Base-by-base conservation (phyloP, 352 stramenopile species). In the Pythium myriotylum region DNA sequence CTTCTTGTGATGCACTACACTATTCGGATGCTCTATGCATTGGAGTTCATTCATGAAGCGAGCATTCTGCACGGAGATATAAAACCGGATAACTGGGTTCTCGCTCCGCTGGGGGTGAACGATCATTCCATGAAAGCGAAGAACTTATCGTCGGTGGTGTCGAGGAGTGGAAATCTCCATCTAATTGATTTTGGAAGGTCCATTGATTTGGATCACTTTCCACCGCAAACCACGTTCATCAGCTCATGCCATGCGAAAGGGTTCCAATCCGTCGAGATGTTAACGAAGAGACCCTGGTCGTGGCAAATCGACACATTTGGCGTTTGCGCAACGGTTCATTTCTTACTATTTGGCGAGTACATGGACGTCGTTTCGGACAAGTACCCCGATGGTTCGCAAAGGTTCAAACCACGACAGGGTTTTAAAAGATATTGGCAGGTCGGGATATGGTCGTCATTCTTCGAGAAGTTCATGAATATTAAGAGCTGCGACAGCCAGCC, bases 41-140 rank as follows among this genome's bases (percentile, higher is more conserved):
- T 94, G 33, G 81, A 92, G 41, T 27, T 82, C 16, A 67, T 96
- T 32, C 87, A 96, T 43, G 29, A 47, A 9, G 73, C 73, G 7
- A 67, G 83, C 0, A 62, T 96, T 61, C 68, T 96, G 4, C 87
- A 96, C 40, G 87, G 87, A 23, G 87, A 96, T 52, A 77, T 96
- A 43, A 96, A 96, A 57, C 87, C 87, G 8, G 86, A 96, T 43
- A 96, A 96, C 59, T 96, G 87, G 87, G 62, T 96, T 12, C 59
- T 96, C 27, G 62, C 72, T 24, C 63, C 71, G 67, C 79, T 35
- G 33, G 19, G 63, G 54, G 10, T 49, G 50, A 40, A 29, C 52
- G 8, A 62, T 58, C 1, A 53, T 65, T 29, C 40, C 73, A n/a
- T 6, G 10, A 16, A 26, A 2, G 16, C 45, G 23, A 14, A 40